phyloP scores from a whole-genome alignment of 2,329 filamentous ascomycete species.

The Sclerotinia spermophila region DNA sequence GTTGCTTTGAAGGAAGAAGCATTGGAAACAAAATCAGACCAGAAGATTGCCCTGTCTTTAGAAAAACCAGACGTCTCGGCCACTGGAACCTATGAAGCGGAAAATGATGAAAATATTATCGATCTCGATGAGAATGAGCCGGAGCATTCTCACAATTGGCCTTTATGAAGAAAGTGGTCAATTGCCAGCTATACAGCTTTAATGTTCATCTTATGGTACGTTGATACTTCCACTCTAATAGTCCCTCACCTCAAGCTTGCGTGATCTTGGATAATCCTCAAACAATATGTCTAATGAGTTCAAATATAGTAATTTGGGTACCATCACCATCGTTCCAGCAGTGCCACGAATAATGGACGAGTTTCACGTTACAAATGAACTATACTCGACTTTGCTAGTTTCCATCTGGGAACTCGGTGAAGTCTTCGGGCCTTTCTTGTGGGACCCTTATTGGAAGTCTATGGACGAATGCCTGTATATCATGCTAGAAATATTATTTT shows the following conservation, averaged over 20 bases:
- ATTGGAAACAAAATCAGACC: not conserved
- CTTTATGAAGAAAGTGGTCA: not conserved
- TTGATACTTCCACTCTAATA: not conserved
- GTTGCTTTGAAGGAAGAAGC: not conserved
- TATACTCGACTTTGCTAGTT: conserved; percentile 3
- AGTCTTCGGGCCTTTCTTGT: conserved; percentile 4
- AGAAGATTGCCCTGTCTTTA: not conserved
- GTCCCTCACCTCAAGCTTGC: not conserved
- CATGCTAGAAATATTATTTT: not conserved
- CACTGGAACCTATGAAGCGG: not conserved
- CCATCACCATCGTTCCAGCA: conserved; percentile 1
- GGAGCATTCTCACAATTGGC: conserved; percentile 9
- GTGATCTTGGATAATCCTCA: not conserved
- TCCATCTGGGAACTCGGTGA: conserved; percentile 14
- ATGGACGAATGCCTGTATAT: conserved; percentile 4
- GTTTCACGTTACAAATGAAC: conserved; percentile 1
- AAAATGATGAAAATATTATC: not conserved
- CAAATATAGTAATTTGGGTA: not conserved
- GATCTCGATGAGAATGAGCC: conserved; percentile 9
- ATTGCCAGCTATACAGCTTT: not conserved
- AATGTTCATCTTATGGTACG: conserved; percentile 10
- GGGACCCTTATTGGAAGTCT: not conserved
- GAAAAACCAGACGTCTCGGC: not conserved
- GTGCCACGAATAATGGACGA: conserved; percentile 8
- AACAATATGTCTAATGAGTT: not conserved